A percentile compares a stretch with the other conserved stretches of the same genome.
Evolutionary conservation across 2,329 filamentous ascomycete species (phyloP).

Genomic region (Cadophora malorum): DNA sequence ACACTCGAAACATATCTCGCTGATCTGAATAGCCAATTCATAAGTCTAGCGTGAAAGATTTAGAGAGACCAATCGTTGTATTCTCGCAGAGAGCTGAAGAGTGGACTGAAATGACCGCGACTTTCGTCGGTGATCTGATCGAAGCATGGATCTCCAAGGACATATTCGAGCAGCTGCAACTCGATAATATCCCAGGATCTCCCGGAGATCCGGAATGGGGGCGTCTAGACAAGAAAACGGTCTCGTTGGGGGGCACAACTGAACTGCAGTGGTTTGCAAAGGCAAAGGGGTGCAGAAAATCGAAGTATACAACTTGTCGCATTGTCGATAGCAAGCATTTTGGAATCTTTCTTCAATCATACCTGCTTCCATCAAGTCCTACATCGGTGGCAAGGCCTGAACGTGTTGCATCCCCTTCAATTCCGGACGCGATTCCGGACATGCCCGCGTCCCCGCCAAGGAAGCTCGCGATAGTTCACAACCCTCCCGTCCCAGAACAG

Average conservation of each 20-base stretch:
- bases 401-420: not conserved
- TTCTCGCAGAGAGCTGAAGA: not conserved
- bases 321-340: not conserved
- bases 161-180: not conserved
- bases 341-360: not conserved
- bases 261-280: not conserved
- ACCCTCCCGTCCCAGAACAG: too few species aligned
- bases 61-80: not conserved
- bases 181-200: not conserved
- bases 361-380: not conserved
- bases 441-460: not conserved
- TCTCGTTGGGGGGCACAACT: not conserved
- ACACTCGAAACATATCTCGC: not conserved
- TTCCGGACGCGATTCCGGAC: not conserved
- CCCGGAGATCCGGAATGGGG: not conserved
- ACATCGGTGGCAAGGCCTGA: not conserved
- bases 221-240: not conserved
- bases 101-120: not conserved
- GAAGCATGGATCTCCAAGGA: slow-evolving; percentile 3
- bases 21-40: slow-evolving; percentile 1
- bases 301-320: not conserved
- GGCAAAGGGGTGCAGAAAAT: not conserved
- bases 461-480: not conserved
- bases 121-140: not conserved
- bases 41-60: not conserved